Percentiles rank a stretch among this genome's conserved stretches.
Conservation (phyloP, 768 basidiomycete species). For the Lentinula boryana region DNA sequence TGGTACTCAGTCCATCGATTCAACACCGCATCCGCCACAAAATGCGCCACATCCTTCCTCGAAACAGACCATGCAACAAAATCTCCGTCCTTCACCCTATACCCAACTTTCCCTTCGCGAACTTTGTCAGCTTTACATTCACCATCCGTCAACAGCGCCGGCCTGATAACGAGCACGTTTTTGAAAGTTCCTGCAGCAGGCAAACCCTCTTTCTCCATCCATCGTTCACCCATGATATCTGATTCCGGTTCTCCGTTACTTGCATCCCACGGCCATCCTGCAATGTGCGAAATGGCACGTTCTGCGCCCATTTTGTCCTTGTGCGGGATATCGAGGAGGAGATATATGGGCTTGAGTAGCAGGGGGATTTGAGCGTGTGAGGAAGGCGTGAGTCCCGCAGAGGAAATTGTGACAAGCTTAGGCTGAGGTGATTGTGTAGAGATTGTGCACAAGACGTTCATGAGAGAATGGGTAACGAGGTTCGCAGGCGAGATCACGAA, state of each 20-base stretch:
- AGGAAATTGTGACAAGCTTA: conserved; percentile 48
- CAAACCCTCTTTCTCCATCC: conserved; percentile 35
- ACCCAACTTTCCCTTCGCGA: conserved; percentile 19
- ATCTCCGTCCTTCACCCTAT: conserved; percentile 39
- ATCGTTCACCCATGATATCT: conserved; percentile 38
- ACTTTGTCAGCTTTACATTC: conserved; percentile 35
- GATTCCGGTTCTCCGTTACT: conserved; percentile 31
- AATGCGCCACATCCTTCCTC: conserved; percentile 61
- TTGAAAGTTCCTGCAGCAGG: conserved; percentile 39
- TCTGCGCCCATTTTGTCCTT: conserved; percentile 61
- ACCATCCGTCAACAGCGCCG: conserved; percentile 56
- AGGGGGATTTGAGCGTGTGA: conserved; percentile 43
- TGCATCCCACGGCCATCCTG: conserved; percentile 46
- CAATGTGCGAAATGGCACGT: conserved; percentile 37
- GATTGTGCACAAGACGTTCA: conserved; percentile 52
- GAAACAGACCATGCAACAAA: conserved; percentile 47
- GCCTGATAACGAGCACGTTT: conserved; percentile 44
- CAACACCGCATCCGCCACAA: conserved; percentile 42
- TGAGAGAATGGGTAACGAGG: conserved; percentile 51
- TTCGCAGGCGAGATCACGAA: conserved; percentile 42
- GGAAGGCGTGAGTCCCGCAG: conserved; percentile 41
- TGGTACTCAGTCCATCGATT: conserved; percentile 47
- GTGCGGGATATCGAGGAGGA: conserved; percentile 40
- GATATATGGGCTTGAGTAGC: conserved; percentile 43
- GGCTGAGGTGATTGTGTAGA: conserved; percentile 35